phyloP scores from a whole-genome alignment of 768 basidiomycete species.

The Termitomyces sp. region DNA sequence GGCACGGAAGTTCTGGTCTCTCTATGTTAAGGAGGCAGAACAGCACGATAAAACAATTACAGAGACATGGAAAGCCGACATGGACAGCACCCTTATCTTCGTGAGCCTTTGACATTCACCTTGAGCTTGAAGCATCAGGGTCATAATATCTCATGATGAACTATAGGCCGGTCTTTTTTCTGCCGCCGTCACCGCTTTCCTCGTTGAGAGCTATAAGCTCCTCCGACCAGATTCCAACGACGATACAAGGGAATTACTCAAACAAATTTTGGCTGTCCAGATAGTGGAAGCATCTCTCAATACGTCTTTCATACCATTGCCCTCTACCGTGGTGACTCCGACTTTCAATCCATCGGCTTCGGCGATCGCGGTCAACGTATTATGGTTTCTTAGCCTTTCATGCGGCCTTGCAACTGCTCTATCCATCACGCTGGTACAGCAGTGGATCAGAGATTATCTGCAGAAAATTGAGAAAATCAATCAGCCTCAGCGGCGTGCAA shows the following conservation, averaged over 20 bases:
- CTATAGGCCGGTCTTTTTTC: conserved; percentile 35
- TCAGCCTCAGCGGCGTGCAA: neutral
- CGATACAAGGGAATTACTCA: conserved; percentile 18
- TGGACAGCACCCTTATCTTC: conserved; percentile 20
- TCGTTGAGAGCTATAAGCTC: conserved; percentile 26
- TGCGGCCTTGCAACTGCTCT: conserved; percentile 20
- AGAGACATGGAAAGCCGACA: conserved; percentile 10
- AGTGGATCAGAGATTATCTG: conserved; percentile 1
- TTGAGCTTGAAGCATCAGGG: too few species aligned
- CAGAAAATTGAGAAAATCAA: neutral
- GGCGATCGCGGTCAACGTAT: conserved; percentile 21
- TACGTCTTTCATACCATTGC: neutral
- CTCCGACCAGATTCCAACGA: conserved; percentile 24
- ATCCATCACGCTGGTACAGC: conserved; percentile 16
- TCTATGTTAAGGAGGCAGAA: neutral
- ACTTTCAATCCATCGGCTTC: conserved; percentile 12
- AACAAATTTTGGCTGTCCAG: conserved; percentile 12
- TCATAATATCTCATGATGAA: too few species aligned
- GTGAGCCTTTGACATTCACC: conserved; percentile 12
- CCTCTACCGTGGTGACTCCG: neutral
- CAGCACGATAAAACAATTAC: conserved; percentile 2
- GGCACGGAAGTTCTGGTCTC: neutral
- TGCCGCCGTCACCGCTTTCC: conserved; percentile 30
- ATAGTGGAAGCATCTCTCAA: conserved; percentile 1
- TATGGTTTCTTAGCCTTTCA: conserved; percentile 24